Percentiles rank a stretch among this genome's conserved stretches.
These are phyloP conservation scores for Saprolegnia diclina DNA, from an alignment of 352 stramenopile species.

Conservation along the genomic window DNA sequence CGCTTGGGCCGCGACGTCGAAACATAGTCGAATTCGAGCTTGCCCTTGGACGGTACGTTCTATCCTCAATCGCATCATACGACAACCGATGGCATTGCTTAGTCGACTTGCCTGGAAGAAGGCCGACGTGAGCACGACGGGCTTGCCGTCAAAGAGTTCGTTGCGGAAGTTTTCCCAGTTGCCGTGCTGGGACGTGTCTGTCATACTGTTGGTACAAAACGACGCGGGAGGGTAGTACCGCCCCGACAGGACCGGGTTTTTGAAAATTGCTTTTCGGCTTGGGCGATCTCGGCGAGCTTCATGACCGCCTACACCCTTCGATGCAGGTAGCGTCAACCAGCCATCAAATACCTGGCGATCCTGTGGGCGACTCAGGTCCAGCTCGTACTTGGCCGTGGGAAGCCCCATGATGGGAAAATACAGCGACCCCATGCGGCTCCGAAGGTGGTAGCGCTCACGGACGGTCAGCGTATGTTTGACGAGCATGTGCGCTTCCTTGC, in stretches of 20 bases:
- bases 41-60: slow-evolving; percentile 56
- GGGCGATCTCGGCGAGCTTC: slow-evolving; percentile 78
- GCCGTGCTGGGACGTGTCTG: slow-evolving; percentile 82
- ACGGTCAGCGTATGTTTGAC: slow-evolving; percentile 61
- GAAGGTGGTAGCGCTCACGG: slow-evolving; percentile 63
- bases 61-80: not conserved
- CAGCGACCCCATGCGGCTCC: slow-evolving; percentile 64
- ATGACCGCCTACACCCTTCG: slow-evolving; percentile 34
- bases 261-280: slow-evolving; percentile 56
- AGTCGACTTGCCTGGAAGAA: slow-evolving; percentile 50
- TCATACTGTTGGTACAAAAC: not conserved
- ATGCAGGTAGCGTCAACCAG: not conserved
- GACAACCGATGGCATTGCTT: not conserved
- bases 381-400: slow-evolving; percentile 73
- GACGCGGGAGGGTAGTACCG: not conserved
- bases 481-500: slow-evolving; percentile 68
- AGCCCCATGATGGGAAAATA: slow-evolving; percentile 81
- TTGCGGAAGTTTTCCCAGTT: slow-evolving; percentile 92
- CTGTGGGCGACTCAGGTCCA: slow-evolving; percentile 68
- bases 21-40: slow-evolving; percentile 87
- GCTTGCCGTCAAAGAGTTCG: slow-evolving; percentile 70
- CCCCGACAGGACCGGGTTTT: slow-evolving; percentile 43
- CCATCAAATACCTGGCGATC: slow-evolving; percentile 38
- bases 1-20: slow-evolving; percentile 67
- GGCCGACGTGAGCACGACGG: slow-evolving; percentile 55